A percentile compares a stretch with the other conserved stretches of the same genome.
Conservation (phyloP, 371 early-diverging fungal species). For the Mucor ambiguus region DNA sequence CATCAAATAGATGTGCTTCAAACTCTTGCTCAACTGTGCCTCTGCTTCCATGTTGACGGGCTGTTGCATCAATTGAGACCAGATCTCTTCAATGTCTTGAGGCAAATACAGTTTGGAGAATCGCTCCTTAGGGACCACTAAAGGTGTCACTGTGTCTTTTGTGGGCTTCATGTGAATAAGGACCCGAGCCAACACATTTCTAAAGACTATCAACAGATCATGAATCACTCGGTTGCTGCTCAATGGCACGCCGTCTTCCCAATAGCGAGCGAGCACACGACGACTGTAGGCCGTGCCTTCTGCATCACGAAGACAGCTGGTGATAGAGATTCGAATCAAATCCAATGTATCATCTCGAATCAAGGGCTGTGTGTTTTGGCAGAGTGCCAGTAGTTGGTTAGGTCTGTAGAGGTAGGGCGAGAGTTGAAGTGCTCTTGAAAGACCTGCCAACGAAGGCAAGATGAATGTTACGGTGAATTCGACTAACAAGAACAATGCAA, state of each 20-base stretch:
- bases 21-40: slow-evolving; percentile 22
- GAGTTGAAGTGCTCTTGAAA: slow-evolving; percentile 63
- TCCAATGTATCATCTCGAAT: slow-evolving; percentile 57
- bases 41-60: slow-evolving; percentile 20
- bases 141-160: not conserved
- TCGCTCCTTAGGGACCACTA: slow-evolving; percentile 3
- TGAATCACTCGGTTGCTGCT: slow-evolving; percentile 57
- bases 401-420: slow-evolving; percentile 57
- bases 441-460: slow-evolving; percentile 68
- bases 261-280: slow-evolving; percentile 51
- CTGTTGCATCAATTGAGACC: slow-evolving; percentile 44
- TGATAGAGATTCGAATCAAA: slow-evolving; percentile 56
- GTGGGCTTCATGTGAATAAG: slow-evolving; percentile 29
- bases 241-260: slow-evolving; percentile 46
- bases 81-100: slow-evolving; percentile 45
- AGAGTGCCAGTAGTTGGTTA: slow-evolving; percentile 48
- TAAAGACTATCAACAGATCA: slow-evolving; percentile 55
- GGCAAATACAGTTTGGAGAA: slow-evolving; percentile 22
- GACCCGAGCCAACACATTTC: slow-evolving; percentile 56
- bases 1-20: slow-evolving; percentile 57
- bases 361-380: slow-evolving; percentile 54
- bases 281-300: slow-evolving; percentile 49
- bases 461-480: slow-evolving; percentile 63
- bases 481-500: slow-evolving; percentile 23
- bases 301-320: slow-evolving; percentile 44